Base-by-base conservation (phyloP, 768 basidiomycete species). In the Gymnopilus dilepis region DNA sequence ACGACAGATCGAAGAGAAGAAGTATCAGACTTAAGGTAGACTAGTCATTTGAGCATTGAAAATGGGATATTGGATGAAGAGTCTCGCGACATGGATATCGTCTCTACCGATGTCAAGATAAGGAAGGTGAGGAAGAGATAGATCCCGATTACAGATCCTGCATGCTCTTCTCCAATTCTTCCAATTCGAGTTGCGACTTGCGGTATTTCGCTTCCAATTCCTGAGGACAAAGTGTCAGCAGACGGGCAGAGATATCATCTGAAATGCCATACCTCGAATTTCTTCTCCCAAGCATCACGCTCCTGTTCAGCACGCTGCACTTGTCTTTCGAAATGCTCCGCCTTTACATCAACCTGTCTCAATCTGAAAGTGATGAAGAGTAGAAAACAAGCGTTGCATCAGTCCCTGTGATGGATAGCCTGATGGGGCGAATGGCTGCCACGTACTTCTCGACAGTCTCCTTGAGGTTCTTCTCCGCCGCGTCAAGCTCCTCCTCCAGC, bases 261-360 rank as follows among this genome's bases (percentile, higher is more conserved):
- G 41, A 42, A n/a, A 62, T 21, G 28, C 77, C 86, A 69, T 70
- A 94, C 95, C 83, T 96, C 96, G 79, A 86, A 92, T 78, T 97
- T 98, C 84, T 89, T 86, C 86, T 97, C 96, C 93, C 92, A 95
- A 40, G 73, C 70, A 74, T 99, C 97, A 53, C 96, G 88, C 76
- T 99, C 97, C 72, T 92, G 87, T 74, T 98, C 96, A 50, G 86
- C 80, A 43, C 92, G 86, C 66, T 87, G 82, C 19, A 97, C 88
- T 73, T 96, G 93, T 51, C 95, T 87, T 78, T 98, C 97, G 73
- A 94, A 97, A 79, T 99, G 95, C 76, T 99, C 97, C 9, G 97
- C 97, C 81, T 98, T 99, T 77, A 99, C 91, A 73, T 99, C 97
- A 59, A 97, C 95, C 72, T 97, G 94, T 64, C 97, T 84, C 69